phyloP scores from a whole-genome alignment of 805 yeast genomes.

The Wickerhamomyces sydowiorum region DNA sequence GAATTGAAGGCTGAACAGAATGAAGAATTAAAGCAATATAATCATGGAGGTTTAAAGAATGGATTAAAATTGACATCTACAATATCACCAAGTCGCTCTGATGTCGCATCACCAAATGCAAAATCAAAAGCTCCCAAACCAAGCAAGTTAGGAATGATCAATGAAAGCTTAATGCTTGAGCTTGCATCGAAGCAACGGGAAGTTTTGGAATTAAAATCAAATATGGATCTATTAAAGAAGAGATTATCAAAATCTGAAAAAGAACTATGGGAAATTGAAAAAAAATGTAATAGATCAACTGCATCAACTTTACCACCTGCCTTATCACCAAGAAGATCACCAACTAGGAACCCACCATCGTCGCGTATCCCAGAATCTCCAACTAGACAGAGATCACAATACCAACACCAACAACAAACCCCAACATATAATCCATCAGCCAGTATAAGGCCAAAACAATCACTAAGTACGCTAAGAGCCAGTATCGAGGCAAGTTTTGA shows the following conservation, averaged over 20 bases:
- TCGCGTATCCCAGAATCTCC: too few relatives aligned
- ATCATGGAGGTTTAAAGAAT: background rate
- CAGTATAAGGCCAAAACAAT: constrained; percentile 6
- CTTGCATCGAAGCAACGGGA: constrained; percentile 50
- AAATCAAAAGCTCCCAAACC: background rate
- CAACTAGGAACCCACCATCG: too few relatives aligned
- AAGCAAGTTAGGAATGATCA: background rate
- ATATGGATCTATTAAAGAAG: constrained; percentile 26
- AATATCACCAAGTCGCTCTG: background rate
- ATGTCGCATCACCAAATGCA: background rate
- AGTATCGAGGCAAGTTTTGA: constrained; percentile 8
- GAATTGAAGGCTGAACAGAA: constrained; percentile 4
- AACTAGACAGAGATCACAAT: background rate
- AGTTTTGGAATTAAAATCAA: constrained; percentile 42
- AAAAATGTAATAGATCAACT: constrained; percentile 19
- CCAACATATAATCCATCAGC: background rate
- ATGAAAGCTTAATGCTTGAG: constrained; percentile 26
- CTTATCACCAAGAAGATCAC: constrained; percentile 1
- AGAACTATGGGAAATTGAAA: constrained; percentile 32
- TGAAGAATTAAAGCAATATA: too few relatives aligned
- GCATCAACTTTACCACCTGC: constrained; percentile 1
- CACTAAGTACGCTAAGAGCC: constrained; percentile 8
- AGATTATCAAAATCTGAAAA: constrained; percentile 34
- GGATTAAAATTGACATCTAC: background rate
- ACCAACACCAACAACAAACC: background rate